These are phyloP conservation scores for Drosera spatulata DNA, from an alignment of 179 eudicot species.

Conservation along the genomic window DNA sequence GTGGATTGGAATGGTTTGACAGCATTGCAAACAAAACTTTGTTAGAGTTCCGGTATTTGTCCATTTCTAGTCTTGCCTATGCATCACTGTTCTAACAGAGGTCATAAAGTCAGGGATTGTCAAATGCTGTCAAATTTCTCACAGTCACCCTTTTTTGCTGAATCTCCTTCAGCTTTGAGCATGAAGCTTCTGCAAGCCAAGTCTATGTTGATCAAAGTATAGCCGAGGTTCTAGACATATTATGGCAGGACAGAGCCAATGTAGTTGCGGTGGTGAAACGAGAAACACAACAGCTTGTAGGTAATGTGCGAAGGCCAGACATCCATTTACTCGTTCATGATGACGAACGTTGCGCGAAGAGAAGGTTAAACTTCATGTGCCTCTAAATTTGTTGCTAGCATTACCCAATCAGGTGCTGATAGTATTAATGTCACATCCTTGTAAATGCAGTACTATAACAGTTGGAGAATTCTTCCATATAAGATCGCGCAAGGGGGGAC, in stretches of 20 bases:
- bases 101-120: too few relatives aligned
- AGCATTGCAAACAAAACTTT: constrained; percentile 23
- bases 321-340: constrained; percentile 27
- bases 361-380: constrained; percentile 15
- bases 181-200: constrained; percentile 6
- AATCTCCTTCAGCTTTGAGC: constrained; percentile 15
- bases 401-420: too few relatives aligned
- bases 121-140: too few relatives aligned
- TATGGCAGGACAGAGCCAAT: constrained; percentile 17
- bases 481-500: constrained; percentile 5
- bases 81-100: too few relatives aligned
- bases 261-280: constrained; percentile 31
- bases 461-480: constrained; percentile 18
- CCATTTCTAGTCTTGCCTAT: too few relatives aligned
- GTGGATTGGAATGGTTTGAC: constrained; percentile 49
- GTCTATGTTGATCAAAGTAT: constrained; percentile 29
- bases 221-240: constrained; percentile 16
- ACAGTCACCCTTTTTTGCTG: background rate
- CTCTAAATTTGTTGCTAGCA: background rate
- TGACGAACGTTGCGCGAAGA: constrained; percentile 10
- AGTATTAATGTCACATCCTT: too few relatives aligned
- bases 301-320: constrained; percentile 26
- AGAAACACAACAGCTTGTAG: constrained; percentile 18
- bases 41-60: constrained; percentile 26
- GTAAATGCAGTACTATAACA: background rate